Evolutionary conservation across 1,139 yeast species (phyloP), one percentile per base, ranked within the genome.

Genomic region (Lodderomyces pseudojiufengensis): DNA sequence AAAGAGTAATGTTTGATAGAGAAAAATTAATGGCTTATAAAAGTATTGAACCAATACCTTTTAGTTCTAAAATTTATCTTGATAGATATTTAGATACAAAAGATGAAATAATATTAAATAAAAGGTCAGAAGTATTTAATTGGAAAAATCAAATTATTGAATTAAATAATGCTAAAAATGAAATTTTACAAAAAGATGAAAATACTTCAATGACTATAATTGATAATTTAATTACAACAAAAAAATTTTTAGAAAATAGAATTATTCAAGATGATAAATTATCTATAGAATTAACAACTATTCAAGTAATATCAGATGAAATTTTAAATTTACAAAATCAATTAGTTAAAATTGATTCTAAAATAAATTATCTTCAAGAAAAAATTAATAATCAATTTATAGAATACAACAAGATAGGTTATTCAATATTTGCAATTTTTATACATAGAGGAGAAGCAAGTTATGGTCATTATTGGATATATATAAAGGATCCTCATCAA

Each of bases 401-500:
- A 14, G 65, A 65, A 8, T 76, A 83, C 60, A 74, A 70, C 35
- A 62, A 72, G 38, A 73, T 81, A 21, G 95, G 92, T 0, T 92
- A 92, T 57, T 71, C 85, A 1, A 72, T 92, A 9, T 92, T 90
- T 64, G 95, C 97, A 0, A 82, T 92, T 6, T 92, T 92, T 52
- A 87, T 94, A 32, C 98, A 92, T 58, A 70, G 97, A 37, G 98
- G 98, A 6, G 95, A 88, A 51, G 98, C 96, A 1, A 80, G 88
- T 39, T 90, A 85, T 53, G 98, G 98, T 3, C 98, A 92, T 59
- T 92, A 92, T 56, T 92, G 97, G 97, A 77, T 90, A 11, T 92
- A 90, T 55, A 90, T 92, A 43, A 78, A 76, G 44, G 97, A 92
- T 56, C 78, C 81, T 9, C 72, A 72, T 44, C 67, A 71, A 40